Base-by-base conservation (phyloP, 495 filamentous ascomycete species). In the Podospora anserina region DNA sequence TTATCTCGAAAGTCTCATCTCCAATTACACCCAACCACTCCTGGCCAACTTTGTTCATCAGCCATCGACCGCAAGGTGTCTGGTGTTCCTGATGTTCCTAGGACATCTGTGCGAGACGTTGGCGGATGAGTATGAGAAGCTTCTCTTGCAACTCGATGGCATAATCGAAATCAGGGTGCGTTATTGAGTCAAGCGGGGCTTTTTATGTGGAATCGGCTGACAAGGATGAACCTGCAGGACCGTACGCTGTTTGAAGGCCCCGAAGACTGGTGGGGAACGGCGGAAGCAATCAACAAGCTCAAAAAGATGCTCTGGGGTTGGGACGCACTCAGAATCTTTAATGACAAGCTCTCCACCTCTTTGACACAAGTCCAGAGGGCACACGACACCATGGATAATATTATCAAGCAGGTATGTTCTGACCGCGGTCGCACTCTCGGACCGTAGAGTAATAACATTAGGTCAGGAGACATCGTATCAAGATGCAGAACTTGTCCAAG, bases 291-390 rank as follows among this genome's bases (percentile, higher is more conserved):
- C 61, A 70, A 70, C 69, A 70, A 70, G 61, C 65, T 70, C 3
- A 70, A 70, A 54, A 70, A 70, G 65, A 70, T 70, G 69, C 62
- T 70, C 3, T 70, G 69, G 69, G 69, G 69, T 1, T 70, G 65
- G 65, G 69, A 70, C 23, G 69, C 69, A 4, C 69, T 70, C 4
- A 60, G 69, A 20, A 65, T 70, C 20, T 67, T 70, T 44, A 70
- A 70, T 44, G 69, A 70, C 54, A 67, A 67, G 32, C 65, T 70
- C 5, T 70, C 69, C 0, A 58, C 69, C 20, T 70, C 69, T 19
- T n/a, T 70, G 13, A 67, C 61, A 1, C 65, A 68, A 61, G 63
- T 70, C 28, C 65, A 70, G 19, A 49, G 69, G 30, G 69, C 65
- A 9, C 69, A 70, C 11, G 65, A 61, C 2, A 56, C 61, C 2